Conservation (phyloP, 192 early-diverging fungal genomes). For the Coemansia umbellata region DNA sequence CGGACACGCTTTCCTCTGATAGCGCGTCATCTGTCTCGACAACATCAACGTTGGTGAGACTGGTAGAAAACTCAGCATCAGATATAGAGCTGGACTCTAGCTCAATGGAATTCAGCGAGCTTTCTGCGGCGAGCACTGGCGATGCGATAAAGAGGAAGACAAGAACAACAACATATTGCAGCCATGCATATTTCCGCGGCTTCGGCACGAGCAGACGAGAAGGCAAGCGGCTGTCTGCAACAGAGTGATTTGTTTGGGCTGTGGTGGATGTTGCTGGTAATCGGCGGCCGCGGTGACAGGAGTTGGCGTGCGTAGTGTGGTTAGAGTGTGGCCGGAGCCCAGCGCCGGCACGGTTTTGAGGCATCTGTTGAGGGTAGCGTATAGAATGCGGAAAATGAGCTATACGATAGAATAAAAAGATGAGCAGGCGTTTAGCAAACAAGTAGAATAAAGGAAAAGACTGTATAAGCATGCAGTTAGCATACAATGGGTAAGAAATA, state of each 20-base stretch:
- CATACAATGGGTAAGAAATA: slow-evolving; percentile 1
- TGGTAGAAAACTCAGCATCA: not conserved
- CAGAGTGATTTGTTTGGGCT: not conserved
- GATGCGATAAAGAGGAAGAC: slow-evolving; percentile 22
- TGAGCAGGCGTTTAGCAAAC: not conserved
- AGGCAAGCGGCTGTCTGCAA: not conserved
- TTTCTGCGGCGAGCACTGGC: slow-evolving; percentile 21
- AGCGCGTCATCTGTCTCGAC: not conserved
- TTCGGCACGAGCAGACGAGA: not conserved
- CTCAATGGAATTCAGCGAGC: not conserved
- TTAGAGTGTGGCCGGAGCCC: not conserved
- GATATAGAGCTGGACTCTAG: not conserved
- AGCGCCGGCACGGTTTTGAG: slow-evolving; percentile 4
- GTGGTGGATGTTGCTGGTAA: not conserved
- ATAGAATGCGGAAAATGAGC: no score
- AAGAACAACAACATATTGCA: slow-evolving; percentile 14
- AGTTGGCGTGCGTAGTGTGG: not conserved
- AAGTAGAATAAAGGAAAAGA: not conserved
- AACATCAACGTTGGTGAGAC: not conserved
- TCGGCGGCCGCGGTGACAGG: not conserved
- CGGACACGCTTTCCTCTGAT: not conserved
- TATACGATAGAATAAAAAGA: no score
- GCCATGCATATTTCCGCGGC: slow-evolving; percentile 1
- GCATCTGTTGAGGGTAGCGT: not conserved
- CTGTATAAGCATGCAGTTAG: not conserved